These are phyloP conservation scores for Phaeomoniella chlamydospora DNA, from an alignment of 2,329 filamentous ascomycete genomes.

Conservation along the genomic window DNA sequence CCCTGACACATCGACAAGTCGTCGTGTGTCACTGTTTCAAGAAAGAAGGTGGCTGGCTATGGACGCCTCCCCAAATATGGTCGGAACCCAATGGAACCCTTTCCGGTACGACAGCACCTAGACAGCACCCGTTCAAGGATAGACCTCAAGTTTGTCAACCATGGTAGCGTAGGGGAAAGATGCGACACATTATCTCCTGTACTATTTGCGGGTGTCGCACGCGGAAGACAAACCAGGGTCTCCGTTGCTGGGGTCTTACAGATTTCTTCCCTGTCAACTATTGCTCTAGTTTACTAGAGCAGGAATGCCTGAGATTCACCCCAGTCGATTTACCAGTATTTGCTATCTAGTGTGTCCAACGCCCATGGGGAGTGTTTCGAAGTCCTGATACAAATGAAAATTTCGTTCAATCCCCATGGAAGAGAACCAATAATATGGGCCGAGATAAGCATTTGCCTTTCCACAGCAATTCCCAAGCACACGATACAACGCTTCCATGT, in stretches of 20 bases:
- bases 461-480: neutral
- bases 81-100: neutral
- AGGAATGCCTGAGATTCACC: neutral
- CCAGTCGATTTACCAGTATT: neutral
- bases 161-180: neutral
- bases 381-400: too few relatives aligned
- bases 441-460: neutral
- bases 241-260: neutral
- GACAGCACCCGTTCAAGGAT: neutral
- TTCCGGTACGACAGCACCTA: neutral
- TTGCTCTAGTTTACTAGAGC: too few relatives aligned
- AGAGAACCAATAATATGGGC: neutral
- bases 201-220: neutral
- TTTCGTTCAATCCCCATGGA: too few relatives aligned
- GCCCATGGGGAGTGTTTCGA: too few relatives aligned
- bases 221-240: neutral
- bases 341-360: too few relatives aligned
- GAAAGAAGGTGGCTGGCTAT: neutral
- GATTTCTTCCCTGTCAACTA: neutral
- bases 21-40: too few relatives aligned
- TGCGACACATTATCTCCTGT: neutral
- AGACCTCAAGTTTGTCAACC: neutral
- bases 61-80: too few relatives aligned
- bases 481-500: neutral
- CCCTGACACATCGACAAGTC: neutral